Conservation (phyloP, 2,329 filamentous ascomycete genomes). For the Trichoderma atrobrunneum region DNA sequence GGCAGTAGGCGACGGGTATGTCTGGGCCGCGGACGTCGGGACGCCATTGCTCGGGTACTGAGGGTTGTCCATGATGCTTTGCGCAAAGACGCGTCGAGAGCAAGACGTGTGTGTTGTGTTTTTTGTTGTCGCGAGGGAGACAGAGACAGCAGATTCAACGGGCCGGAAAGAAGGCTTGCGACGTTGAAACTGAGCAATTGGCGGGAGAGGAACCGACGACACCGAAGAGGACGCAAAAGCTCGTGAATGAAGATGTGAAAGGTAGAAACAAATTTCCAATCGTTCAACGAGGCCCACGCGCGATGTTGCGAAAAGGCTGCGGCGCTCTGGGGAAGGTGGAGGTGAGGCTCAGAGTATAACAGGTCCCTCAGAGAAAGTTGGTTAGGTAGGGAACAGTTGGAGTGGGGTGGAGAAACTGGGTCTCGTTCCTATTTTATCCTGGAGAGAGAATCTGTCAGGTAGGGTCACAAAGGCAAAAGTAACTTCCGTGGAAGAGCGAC, state of each 20-base stretch:
- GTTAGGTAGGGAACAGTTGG: conserved; percentile 43
- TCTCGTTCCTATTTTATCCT: conserved; percentile 41
- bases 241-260: conserved; percentile 20
- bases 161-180: background rate
- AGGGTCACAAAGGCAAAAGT: conserved; percentile 16
- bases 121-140: background rate
- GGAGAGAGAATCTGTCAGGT: conserved; percentile 23
- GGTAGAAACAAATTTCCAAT: background rate
- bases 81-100: conserved; percentile 34
- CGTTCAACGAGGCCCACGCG: conserved; percentile 26
- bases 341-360: conserved; percentile 39
- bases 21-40: conserved; percentile 47
- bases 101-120: background rate
- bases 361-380: conserved; percentile 28
- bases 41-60: conserved; percentile 55
- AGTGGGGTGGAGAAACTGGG: conserved; percentile 49
- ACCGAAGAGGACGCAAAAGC: background rate
- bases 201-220: background rate
- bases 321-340: conserved; percentile 33
- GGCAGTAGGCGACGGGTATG: conserved; percentile 51
- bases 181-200: conserved; percentile 16
- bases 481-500: background rate
- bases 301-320: conserved; percentile 28
- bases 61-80: conserved; percentile 53
- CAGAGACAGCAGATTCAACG: background rate